phyloP scores from a whole-genome alignment of 192 early-diverging fungal species.

The Coemansia nantahalensis region DNA sequence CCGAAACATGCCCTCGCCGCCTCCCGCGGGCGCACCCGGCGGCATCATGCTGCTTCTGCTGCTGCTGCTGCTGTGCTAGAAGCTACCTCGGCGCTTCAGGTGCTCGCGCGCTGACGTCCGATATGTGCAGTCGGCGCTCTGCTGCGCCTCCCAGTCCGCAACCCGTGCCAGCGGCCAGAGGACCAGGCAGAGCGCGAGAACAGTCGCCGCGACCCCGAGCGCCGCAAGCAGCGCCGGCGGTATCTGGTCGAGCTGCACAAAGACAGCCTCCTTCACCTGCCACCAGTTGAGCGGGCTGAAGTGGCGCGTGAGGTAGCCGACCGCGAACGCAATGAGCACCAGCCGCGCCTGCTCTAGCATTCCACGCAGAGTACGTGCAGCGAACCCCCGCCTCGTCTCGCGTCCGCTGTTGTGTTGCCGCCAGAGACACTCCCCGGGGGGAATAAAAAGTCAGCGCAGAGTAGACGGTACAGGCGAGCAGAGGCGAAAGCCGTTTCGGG shows the following conservation, averaged over 20 bases:
- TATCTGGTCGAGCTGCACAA: constrained; percentile 35
- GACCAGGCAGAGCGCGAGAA: constrained; percentile 22
- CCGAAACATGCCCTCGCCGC: constrained; percentile 20
- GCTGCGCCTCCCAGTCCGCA: constrained; percentile 46
- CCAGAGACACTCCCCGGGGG: no score
- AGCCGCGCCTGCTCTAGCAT: constrained; percentile 54
- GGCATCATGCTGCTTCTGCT: no score
- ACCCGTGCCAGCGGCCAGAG: constrained; percentile 48
- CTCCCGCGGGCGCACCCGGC: not conserved
- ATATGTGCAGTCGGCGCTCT: constrained; percentile 33
- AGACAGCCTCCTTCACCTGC: constrained; percentile 41
- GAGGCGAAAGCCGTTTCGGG: no score
- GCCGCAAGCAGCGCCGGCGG: constrained; percentile 30
- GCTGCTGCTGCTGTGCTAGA: constrained; percentile 12
- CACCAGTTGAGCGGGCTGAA: constrained; percentile 54
- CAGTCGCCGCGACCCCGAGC: constrained; percentile 21
- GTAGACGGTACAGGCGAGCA: no score
- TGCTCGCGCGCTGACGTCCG: constrained; percentile 50
- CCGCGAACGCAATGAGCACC: constrained; percentile 53
- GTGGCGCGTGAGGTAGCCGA: constrained; percentile 54
- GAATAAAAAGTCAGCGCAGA: no score
- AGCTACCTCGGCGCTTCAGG: constrained; percentile 54
- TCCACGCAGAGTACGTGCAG: not conserved
- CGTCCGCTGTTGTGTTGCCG: no score
- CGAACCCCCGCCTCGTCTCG: not conserved